A percentile compares a stretch with the other conserved stretches of the same genome.
Evolutionary conservation across 2,329 filamentous ascomycete species (phyloP).

Genomic region (Rhinocladiella mackenziei): DNA sequence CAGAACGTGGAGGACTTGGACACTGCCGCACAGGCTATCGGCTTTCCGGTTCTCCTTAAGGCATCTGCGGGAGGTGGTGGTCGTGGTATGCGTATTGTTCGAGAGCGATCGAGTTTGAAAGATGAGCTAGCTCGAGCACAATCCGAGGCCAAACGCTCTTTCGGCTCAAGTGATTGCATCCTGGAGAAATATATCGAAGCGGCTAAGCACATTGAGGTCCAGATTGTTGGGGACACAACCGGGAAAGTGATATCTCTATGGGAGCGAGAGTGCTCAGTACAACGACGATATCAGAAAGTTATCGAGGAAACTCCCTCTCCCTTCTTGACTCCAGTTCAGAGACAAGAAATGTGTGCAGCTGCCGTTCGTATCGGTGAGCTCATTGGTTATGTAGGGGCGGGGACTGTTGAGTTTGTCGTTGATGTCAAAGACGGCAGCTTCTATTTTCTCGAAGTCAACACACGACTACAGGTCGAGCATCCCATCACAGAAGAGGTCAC

Average conservation of each 20-base stretch:
- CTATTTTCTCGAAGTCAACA: constrained; percentile 51
- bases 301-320: constrained; percentile 47
- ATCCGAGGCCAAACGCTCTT: constrained; percentile 41
- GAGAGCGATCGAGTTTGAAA: constrained; percentile 32
- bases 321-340: constrained; percentile 33
- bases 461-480: constrained; percentile 50
- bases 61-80: constrained; percentile 49
- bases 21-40: constrained; percentile 29
- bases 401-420: constrained; percentile 47
- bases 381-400: constrained; percentile 42
- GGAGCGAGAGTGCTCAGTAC: constrained; percentile 51
- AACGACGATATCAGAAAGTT: constrained; percentile 51
- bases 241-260: constrained; percentile 42
- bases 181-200: constrained; percentile 43
- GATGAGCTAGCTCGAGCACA: constrained; percentile 39
- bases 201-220: constrained; percentile 49
- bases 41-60: constrained; percentile 46
- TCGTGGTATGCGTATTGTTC: constrained; percentile 42
- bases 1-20: constrained; percentile 28
- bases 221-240: constrained; percentile 47
- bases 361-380: constrained; percentile 37
- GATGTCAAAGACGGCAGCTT: constrained; percentile 39
- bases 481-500: constrained; percentile 42
- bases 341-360: constrained; percentile 37
- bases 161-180: constrained; percentile 42